Conservation (phyloP, 495 filamentous ascomycete species). For the Lophium mytilinum region DNA sequence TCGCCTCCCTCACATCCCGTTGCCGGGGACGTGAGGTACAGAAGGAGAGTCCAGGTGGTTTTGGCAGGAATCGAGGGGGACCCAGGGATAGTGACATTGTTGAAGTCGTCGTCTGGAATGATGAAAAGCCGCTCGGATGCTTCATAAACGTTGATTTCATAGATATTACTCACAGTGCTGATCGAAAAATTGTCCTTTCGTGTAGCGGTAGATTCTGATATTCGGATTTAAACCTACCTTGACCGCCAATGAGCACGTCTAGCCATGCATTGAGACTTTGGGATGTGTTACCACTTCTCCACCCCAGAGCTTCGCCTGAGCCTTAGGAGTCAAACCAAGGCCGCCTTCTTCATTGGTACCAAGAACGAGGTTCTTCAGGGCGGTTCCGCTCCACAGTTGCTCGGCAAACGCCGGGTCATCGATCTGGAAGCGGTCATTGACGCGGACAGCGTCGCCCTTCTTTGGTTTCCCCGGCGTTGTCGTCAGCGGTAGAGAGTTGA, state of each 20-base stretch:
- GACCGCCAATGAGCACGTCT: neutral
- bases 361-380: conserved; percentile 31
- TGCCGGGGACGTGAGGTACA: conserved; percentile 67
- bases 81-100: conserved; percentile 51
- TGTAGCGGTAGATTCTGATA: conserved; percentile 88
- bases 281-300: conserved; percentile 48
- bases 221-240: conserved; percentile 76
- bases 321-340: conserved; percentile 18
- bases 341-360: conserved; percentile 23
- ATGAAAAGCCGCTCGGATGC: neutral
- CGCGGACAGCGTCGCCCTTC: conserved; percentile 72
- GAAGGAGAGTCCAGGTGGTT: conserved; percentile 87
- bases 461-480: conserved; percentile 83
- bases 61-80: conserved; percentile 47
- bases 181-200: conserved; percentile 78
- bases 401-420: conserved; percentile 68
- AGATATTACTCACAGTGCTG: conserved; percentile 61
- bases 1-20: conserved; percentile 74
- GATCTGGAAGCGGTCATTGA: conserved; percentile 88
- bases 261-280: neutral
- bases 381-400: conserved; percentile 46
- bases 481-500: conserved; percentile 61
- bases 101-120: conserved; percentile 66
- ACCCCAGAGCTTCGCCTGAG: conserved; percentile 54
- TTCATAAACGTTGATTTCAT: neutral